Conservation (phyloP, 768 basidiomycete species). For the Clitopilus hobsonii region DNA sequence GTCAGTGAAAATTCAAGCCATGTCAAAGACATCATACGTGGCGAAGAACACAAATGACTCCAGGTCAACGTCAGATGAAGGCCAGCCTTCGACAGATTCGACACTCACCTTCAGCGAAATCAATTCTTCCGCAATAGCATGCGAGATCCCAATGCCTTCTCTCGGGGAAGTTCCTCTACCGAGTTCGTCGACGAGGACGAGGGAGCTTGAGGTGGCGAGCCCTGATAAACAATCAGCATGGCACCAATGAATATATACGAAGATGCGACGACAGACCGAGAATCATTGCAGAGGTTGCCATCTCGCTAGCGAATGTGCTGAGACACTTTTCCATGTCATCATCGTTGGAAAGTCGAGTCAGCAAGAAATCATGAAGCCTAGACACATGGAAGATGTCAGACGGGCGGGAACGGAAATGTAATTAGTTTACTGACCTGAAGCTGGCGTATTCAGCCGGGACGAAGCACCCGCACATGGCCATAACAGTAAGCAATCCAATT, state of each 20-base stretch:
- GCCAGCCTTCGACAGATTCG: neutral
- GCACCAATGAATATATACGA: too few relatives aligned
- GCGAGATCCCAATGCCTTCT: conserved; percentile 79
- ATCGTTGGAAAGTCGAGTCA: conserved; percentile 90
- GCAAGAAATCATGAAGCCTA: conserved; percentile 78
- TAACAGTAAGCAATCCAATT: conserved; percentile 73
- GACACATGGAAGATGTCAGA: neutral
- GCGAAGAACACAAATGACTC: conserved; percentile 89
- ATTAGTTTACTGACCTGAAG: conserved; percentile 49
- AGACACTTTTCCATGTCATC: conserved; percentile 86
- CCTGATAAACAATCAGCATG: too few relatives aligned
- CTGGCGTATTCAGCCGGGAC: conserved; percentile 94
- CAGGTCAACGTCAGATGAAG: neutral
- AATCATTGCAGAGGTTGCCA: conserved; percentile 91
- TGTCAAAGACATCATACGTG: conserved; percentile 64
- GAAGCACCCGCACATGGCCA: conserved; percentile 89
- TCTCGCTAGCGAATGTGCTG: conserved; percentile 95
- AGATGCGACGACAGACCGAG: conserved; percentile 62
- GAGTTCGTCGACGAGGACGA: conserved; percentile 91
- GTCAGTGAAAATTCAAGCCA: neutral
- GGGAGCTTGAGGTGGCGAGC: conserved; percentile 59
- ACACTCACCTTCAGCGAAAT: conserved; percentile 62
- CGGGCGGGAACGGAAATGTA: neutral
- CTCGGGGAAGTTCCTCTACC: conserved; percentile 86
- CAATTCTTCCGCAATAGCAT: conserved; percentile 77